Evolutionary conservation across 169 alveolate species (phyloP).

Genomic region (Babesia caballi): DNA sequence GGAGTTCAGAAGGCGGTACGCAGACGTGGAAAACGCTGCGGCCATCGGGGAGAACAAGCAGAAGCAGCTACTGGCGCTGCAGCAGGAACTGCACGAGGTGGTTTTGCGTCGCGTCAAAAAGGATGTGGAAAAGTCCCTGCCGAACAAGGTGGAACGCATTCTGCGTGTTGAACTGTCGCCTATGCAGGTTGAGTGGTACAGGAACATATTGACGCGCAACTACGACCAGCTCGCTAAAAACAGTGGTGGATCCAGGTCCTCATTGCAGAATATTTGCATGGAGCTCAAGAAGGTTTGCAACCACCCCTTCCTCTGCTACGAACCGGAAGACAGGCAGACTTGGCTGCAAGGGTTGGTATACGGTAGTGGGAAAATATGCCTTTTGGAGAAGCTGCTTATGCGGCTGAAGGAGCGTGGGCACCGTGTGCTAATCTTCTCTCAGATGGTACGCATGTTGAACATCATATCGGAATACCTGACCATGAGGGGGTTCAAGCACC

Average conservation of each 20-base stretch:
- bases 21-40: constrained; percentile 84
- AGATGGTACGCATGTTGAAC: constrained; percentile 95
- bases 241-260: constrained; percentile 85
- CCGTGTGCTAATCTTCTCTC: constrained; percentile 94
- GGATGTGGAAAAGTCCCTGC: constrained; percentile 88
- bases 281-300: constrained; percentile 96
- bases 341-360: constrained; percentile 83
- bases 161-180: constrained; percentile 88
- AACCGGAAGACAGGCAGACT: constrained; percentile 85
- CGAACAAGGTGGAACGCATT: constrained; percentile 87
- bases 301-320: constrained; percentile 96
- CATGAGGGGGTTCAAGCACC: constrained; percentile 91
- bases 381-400: constrained; percentile 89
- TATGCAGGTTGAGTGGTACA: constrained; percentile 83
- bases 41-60: constrained; percentile 86
- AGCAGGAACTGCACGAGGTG: constrained; percentile 83
- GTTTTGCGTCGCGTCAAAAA: constrained; percentile 86
- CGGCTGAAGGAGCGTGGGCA: constrained; percentile 89
- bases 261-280: constrained; percentile 90
- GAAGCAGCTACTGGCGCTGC: constrained; percentile 81
- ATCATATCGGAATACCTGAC: constrained; percentile 94
- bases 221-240: constrained; percentile 86
- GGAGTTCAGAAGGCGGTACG: constrained; percentile 79
- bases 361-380: constrained; percentile 92
- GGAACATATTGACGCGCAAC: constrained; percentile 82